Evolutionary conservation across 139 green algal genomes (phyloP), one percentile per base, ranked within the genome.

Genomic region (Picochlorum sp.): DNA sequence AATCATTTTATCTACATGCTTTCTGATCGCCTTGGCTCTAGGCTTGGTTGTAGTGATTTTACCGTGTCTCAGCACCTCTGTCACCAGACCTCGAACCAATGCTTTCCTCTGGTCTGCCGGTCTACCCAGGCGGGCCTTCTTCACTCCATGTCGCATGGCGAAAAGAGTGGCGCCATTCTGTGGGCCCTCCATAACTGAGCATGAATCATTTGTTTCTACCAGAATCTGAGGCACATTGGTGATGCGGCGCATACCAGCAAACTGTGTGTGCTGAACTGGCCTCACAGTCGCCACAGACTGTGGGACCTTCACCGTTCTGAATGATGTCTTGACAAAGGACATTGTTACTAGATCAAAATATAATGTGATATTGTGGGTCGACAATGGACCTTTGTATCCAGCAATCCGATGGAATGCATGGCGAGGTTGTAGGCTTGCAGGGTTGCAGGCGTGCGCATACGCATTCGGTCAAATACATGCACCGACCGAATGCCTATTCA

Each of bases 1-100:
- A 60, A 99, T 98, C 83, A 99, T 97, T 66, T 97, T 89, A 75
- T 99, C 94, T 24, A 97, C 93, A 57, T 88, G 87, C 65, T 91
- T 91, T 28, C 89, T 79, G 50, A 97, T 90, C 10, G 92, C 94
- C 78, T 96, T 97, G 54, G 94, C 94, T 61, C 83, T 82, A 7
- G 86, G 68, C 88, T 89, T 95, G 15, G 93, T 98, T 32, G 92
- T 98, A 45, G 75, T 90, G 58, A 98, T 97, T 44, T 84, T 81
- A 38, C 93, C 93, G 65, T 98, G 87, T 30, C 85, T 71, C 44
- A 98, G 82, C 9, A 96, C 69, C 74, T 99, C 84, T 23, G 94
- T 99, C 10, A 91, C 88, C 13, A 99, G 81, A 4, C 66, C 58
- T 23, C 94, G 80, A 18, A 99, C 77, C 24, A 99, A 84, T 3